phyloP scores from a whole-genome alignment of 192 early-diverging fungal genomes.

The Mortierella alpina region DNA sequence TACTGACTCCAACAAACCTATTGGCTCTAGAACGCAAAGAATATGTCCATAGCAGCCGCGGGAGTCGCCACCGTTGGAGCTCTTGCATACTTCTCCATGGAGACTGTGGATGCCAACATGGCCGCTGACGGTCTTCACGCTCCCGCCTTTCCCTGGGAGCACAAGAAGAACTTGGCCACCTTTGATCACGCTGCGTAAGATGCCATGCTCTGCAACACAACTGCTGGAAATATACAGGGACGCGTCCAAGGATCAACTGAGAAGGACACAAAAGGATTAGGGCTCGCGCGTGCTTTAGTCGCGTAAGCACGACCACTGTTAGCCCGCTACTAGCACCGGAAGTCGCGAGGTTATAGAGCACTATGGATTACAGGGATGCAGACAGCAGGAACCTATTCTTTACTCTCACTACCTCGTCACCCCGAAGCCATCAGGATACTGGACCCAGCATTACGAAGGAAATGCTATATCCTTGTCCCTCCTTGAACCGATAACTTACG shows the following conservation, averaged over 20 bases:
- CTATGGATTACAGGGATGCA: neutral
- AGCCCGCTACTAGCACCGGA: neutral
- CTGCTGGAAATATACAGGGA: no score
- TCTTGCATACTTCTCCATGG: constrained; percentile 44
- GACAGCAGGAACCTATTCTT: no score
- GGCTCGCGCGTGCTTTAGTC: no score
- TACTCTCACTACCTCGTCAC: no score
- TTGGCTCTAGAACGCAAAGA: constrained; percentile 37
- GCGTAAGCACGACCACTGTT: no score
- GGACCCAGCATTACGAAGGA: no score
- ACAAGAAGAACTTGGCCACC: constrained; percentile 82
- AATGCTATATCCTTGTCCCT: no score
- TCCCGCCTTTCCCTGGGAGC: constrained; percentile 89
- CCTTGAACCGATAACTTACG: no score
- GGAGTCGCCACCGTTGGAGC: constrained; percentile 53
- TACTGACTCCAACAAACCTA: neutral
- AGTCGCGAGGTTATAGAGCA: neutral
- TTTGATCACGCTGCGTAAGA: constrained; percentile 93
- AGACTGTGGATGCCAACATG: constrained; percentile 79
- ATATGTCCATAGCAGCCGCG: constrained; percentile 44
- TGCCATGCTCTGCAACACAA: neutral
- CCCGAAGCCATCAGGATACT: no score
- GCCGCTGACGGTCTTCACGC: constrained; percentile 94
- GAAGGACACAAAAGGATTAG: no score
- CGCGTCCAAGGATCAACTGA: no score